These are phyloP conservation scores for Stephanodiscus triporus DNA, from an alignment of 108 stramenopile species.

Conservation along the genomic window DNA sequence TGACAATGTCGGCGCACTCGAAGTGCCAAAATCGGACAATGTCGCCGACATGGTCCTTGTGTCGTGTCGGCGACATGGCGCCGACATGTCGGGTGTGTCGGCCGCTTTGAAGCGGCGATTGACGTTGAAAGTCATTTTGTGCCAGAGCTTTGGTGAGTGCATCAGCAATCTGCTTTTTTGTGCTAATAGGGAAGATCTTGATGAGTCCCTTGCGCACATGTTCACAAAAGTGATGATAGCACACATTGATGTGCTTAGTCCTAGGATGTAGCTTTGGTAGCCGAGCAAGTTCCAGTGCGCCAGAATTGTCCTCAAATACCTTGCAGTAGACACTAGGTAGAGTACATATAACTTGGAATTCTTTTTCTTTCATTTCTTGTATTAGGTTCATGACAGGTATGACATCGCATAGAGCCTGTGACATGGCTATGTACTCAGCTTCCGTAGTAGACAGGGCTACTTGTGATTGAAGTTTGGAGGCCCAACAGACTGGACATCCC, in stretches of 20 bases:
- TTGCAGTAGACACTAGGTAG: conserved; percentile 30
- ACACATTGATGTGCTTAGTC: conserved; percentile 46
- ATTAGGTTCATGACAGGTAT: conserved; percentile 25
- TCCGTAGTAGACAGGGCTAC: conserved; percentile 7
- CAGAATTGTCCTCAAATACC: conserved; percentile 51
- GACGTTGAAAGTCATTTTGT: too few species aligned
- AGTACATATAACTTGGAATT: conserved; percentile 8
- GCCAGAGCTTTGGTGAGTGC: too few species aligned
- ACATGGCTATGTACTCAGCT: conserved; percentile 34
- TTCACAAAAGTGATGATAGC: conserved; percentile 52
- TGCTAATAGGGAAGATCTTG: too few species aligned
- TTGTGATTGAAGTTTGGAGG: too few species aligned
- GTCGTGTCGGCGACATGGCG: too few species aligned
- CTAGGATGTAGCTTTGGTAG: conserved; percentile 36
- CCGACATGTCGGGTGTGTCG: too few species aligned
- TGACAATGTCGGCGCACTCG: too few species aligned
- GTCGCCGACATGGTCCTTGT: too few species aligned
- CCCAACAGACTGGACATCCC: conserved; percentile 15
- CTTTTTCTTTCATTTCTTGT: conserved; percentile 21
- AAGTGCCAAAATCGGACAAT: too few species aligned
- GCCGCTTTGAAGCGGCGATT: too few species aligned
- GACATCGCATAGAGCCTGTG: conserved; percentile 16
- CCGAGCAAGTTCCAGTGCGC: conserved; percentile 30
- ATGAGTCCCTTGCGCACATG: too few species aligned
- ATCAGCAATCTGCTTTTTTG: too few species aligned